Conservation (phyloP, 192 early-diverging fungal species). For the Gryganskiella cystojenkinii region DNA sequence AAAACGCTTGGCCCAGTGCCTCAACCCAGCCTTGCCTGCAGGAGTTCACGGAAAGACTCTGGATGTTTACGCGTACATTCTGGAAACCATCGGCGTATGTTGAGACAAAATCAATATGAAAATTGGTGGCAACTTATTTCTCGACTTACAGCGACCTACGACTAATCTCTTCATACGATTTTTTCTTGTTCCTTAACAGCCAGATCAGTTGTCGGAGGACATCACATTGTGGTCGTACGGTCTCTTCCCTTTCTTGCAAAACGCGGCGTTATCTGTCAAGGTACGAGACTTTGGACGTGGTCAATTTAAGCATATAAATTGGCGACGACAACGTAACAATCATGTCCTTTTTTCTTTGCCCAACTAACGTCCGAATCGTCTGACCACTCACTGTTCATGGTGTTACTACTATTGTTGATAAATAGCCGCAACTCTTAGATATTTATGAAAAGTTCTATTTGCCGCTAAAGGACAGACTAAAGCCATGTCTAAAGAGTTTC, state of each 20-base stretch:
- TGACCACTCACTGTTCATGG: no score
- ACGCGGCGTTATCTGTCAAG: slow-evolving; percentile 84
- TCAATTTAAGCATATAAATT: not conserved
- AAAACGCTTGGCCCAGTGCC: slow-evolving; percentile 93
- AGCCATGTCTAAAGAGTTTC: slow-evolving; percentile 82
- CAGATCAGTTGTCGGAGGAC: slow-evolving; percentile 81
- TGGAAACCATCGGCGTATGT: slow-evolving; percentile 75
- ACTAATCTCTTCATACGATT: no score
- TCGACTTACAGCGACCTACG: no score
- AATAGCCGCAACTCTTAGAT: slow-evolving; percentile 79
- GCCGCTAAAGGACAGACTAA: slow-evolving; percentile 74
- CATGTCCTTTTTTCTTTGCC: no score
- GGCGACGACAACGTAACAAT: no score
- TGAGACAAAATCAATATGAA: not conserved
- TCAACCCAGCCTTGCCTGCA: slow-evolving; percentile 94
- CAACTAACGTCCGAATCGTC: no score
- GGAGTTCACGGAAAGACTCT: slow-evolving; percentile 96
- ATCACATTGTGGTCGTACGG: slow-evolving; percentile 89
- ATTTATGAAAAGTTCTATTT: slow-evolving; percentile 83
- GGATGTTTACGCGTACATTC: slow-evolving; percentile 85
- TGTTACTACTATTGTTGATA: not conserved
- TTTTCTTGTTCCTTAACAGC: no score
- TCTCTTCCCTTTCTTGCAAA: slow-evolving; percentile 90
- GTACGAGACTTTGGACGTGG: slow-evolving; percentile 38
- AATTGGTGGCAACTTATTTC: no score